phyloP scores from a whole-genome alignment of 345 rosid species.

The Hibiscus syriacus region DNA sequence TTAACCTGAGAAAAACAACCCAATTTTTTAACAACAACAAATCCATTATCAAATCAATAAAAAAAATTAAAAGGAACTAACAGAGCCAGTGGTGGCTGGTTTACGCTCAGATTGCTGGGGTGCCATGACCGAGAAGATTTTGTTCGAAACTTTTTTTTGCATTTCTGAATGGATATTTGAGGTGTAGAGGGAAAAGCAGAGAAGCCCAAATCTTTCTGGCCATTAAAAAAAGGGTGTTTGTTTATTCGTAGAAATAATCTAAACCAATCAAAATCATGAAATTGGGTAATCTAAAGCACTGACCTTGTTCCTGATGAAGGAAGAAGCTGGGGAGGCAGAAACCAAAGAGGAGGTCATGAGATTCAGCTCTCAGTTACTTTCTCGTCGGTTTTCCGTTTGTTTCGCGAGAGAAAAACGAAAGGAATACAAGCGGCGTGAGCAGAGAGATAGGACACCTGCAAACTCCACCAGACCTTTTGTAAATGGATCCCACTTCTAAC shows the following conservation, averaged over 20 bases:
- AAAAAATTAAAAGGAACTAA: slow-evolving; percentile 17
- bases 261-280: neutral
- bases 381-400: neutral
- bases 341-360: slow-evolving; percentile 42
- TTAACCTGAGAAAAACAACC: slow-evolving; percentile 46
- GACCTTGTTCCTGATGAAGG: slow-evolving; percentile 32
- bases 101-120: slow-evolving; percentile 69
- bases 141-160: slow-evolving; percentile 46
- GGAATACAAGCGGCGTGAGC: neutral
- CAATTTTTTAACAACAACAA: neutral
- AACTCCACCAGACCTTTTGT: neutral
- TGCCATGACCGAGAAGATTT: slow-evolving; percentile 65
- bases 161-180: slow-evolving; percentile 37
- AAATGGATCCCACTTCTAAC: no score
- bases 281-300: neutral
- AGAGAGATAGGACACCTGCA: neutral
- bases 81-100: slow-evolving; percentile 81
- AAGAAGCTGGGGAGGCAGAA: slow-evolving; percentile 25
- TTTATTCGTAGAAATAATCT: no score
- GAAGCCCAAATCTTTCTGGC: slow-evolving; percentile 44
- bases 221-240: neutral
- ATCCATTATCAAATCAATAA: neutral
- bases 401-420: neutral
- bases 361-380: neutral
- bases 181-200: slow-evolving; percentile 39